Evolutionary conservation across 352 stramenopile genomes (phyloP).

Genomic region (Phytophthora boehmeriae): DNA sequence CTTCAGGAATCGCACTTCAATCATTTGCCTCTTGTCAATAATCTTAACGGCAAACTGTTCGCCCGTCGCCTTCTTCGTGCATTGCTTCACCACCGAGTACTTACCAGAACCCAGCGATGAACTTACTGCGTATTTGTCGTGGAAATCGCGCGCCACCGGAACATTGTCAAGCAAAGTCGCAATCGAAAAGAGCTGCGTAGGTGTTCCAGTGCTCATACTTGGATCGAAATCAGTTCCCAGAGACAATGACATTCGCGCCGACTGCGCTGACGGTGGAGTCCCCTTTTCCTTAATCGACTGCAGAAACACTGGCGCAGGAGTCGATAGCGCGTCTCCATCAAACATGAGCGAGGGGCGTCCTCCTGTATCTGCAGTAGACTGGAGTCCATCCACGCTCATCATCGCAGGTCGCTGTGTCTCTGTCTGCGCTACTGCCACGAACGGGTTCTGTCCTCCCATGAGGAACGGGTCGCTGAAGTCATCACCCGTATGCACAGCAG

Average conservation of each 20-base stretch:
- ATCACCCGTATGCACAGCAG: constrained; percentile 21
- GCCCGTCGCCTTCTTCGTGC: constrained; percentile 37
- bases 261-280: constrained; percentile 44
- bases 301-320: constrained; percentile 51
- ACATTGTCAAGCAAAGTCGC: constrained; percentile 67
- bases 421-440: constrained; percentile 36
- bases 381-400: constrained; percentile 28
- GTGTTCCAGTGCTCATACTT: constrained; percentile 47
- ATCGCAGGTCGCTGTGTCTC: constrained; percentile 21
- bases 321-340: constrained; percentile 56
- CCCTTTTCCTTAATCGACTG: constrained; percentile 74
- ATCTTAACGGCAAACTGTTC: constrained; percentile 77
- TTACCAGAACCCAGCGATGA: constrained; percentile 72
- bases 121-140: constrained; percentile 58
- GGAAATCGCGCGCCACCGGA: constrained; percentile 62
- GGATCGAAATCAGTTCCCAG: constrained; percentile 61
- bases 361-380: constrained; percentile 4
- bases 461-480: constrained; percentile 55
- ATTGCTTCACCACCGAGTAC: constrained; percentile 81
- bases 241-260: constrained; percentile 55
- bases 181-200: constrained; percentile 70
- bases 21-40: constrained; percentile 85
- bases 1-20: constrained; percentile 82
- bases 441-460: constrained; percentile 44
- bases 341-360: constrained; percentile 66